Evolutionary conservation across 768 basidiomycete species (phyloP), one percentile per base, ranked within the genome.

Genomic region (Boletus rubropictus): DNA sequence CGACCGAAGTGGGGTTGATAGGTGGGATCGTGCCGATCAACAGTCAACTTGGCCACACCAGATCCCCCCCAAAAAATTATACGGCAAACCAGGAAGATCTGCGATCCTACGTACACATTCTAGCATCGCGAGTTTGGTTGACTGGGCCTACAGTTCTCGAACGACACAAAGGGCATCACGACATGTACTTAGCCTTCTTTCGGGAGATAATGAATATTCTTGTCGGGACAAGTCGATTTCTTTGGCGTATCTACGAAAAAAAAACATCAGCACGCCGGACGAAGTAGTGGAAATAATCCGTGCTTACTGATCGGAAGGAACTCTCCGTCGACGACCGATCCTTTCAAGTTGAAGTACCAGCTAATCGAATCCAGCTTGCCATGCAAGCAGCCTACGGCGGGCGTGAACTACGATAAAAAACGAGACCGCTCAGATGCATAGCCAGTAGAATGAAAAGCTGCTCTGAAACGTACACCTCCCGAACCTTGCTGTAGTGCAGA

Each of bases 271-370:
- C 17, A 32, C 11, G n/a, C 18, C n/a, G 34, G 24, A 22, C 7
- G 1, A 3, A 6, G 21, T 3, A 4, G 14, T 8, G 24, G 3
- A 0, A 5, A 44, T 22, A 11, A 8, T 17, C 10, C 4, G 31
- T 7, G 56, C 74, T 47, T 49, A 86, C 82, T 58, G 51, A 86
- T 84, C 11, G 78, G 69, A 24, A 81, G 67, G 44, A 86, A 84
- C 12, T 59, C 48, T 5, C 85, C 86, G 52, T 85, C 82, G 41
- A 85, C 70, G 22, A 80, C 55, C 24, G 81, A 83, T 27, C 85
- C 84, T 55, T 72, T 72, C 53, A 84, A 50, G 59, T 85, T 74
- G 65, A 78, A 82, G 60, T 82, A 84, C 72, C 75, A 85, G 37
- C 71, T 73, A 44, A 84, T 76, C 38, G 67, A 50, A 45, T 69